Conservation (phyloP, 164 flowering plant species). For the Chimonanthus salicifolius region DNA sequence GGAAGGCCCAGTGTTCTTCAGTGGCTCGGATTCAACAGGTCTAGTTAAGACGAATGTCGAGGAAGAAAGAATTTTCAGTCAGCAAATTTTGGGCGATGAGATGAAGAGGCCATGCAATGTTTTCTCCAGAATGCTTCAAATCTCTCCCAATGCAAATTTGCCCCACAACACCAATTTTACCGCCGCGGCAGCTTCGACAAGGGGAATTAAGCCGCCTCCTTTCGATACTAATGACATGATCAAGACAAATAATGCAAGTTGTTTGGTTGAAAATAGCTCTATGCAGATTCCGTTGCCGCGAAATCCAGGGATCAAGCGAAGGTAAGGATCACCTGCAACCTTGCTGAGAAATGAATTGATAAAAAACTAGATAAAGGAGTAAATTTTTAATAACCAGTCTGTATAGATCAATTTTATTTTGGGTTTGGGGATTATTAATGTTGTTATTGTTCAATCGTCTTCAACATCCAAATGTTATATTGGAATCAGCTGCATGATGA, state of each 20-base stretch:
- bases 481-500: neutral
- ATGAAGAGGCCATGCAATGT: slow-evolving; percentile 11
- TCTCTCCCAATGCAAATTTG: slow-evolving; percentile 41
- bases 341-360: neutral
- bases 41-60: slow-evolving; percentile 15
- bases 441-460: neutral
- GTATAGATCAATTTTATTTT: no score
- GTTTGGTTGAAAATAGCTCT: slow-evolving; percentile 33
- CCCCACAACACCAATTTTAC: slow-evolving; percentile 13
- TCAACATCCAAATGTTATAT: neutral
- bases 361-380: neutral
- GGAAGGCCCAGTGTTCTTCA: slow-evolving; percentile 21
- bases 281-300: slow-evolving; percentile 76
- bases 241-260: slow-evolving; percentile 17
- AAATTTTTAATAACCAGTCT: no score
- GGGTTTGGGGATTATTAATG: neutral
- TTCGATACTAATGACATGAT: slow-evolving; percentile 25
- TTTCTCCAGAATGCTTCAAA: slow-evolving; percentile 62
- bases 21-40: slow-evolving; percentile 7
- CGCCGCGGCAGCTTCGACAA: slow-evolving; percentile 15
- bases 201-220: slow-evolving; percentile 21
- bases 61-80: neutral
- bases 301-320: slow-evolving; percentile 70
- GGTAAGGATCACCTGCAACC: slow-evolving; percentile 29
- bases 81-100: slow-evolving; percentile 3